phyloP scores from a whole-genome alignment of 2,329 filamentous ascomycete species.

The Penicillium sp. region DNA sequence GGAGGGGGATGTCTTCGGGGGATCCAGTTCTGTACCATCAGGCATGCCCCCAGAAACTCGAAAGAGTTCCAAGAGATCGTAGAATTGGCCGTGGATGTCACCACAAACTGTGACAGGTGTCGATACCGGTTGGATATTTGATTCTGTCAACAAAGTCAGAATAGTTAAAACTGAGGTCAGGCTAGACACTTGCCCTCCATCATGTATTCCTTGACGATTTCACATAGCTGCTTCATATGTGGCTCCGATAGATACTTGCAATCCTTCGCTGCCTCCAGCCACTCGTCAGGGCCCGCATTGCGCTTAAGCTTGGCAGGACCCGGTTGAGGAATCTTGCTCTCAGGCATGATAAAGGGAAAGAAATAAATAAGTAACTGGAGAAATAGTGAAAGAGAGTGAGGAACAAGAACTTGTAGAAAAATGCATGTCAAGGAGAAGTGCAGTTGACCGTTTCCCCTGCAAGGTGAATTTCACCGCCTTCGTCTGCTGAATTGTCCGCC shows the following conservation, averaged over 20 bases:
- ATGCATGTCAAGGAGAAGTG: constrained; percentile 7
- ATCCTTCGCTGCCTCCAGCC: constrained; percentile 93
- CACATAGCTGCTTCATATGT: constrained; percentile 98
- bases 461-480: constrained; percentile 6
- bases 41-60: constrained; percentile 96
- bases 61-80: constrained; percentile 95
- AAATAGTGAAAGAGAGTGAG: constrained; percentile 16
- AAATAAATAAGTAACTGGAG: background rate
- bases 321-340: constrained; percentile 73
- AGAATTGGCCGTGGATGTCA: constrained; percentile 98
- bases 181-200: constrained; percentile 73
- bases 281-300: constrained; percentile 87
- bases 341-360: constrained; percentile 33
- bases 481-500: background rate
- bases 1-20: constrained; percentile 65
- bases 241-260: constrained; percentile 95
- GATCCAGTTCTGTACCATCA: constrained; percentile 69
- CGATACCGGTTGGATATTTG: constrained; percentile 96
- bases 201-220: constrained; percentile 97
- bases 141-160: constrained; percentile 59
- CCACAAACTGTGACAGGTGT: constrained; percentile 96
- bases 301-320: constrained; percentile 82
- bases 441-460: constrained; percentile 14
- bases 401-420: background rate
- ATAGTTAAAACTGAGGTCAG: background rate